phyloP scores from a whole-genome alignment of 169 alveolate species.

The Cryptosporidium parvum region DNA sequence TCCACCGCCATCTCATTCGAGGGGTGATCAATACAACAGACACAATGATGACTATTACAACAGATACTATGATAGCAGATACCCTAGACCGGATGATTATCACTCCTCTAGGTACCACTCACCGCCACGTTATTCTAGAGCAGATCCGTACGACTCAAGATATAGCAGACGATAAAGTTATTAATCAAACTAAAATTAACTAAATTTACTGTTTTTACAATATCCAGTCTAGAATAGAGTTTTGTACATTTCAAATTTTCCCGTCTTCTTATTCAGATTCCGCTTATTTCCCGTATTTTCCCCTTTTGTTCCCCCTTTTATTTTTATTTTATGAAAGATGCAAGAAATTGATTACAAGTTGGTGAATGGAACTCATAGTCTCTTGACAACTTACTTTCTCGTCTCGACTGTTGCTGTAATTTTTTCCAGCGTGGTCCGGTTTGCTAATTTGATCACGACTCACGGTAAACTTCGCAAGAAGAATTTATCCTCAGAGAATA shows the following conservation, averaged over 20 bases:
- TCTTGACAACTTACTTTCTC: slow-evolving; percentile 2
- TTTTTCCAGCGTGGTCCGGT: not conserved
- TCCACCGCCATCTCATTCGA: slow-evolving; percentile 56
- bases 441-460: not conserved
- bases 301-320: slow-evolving; percentile 43
- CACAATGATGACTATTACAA: slow-evolving; percentile 62
- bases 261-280: slow-evolving; percentile 42
- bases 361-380: slow-evolving; percentile 2
- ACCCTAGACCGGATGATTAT: slow-evolving; percentile 59
- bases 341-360: not conserved
- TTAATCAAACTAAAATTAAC: slow-evolving; percentile 11
- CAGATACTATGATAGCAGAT: slow-evolving; percentile 62
- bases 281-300: slow-evolving; percentile 41
- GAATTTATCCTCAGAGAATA: not conserved
- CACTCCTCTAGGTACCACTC: slow-evolving; percentile 67
- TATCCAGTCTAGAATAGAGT: slow-evolving; percentile 21
- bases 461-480: slow-evolving; percentile 31
- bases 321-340: slow-evolving; percentile 13
- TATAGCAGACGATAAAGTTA: slow-evolving; percentile 65
- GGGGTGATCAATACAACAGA: slow-evolving; percentile 70
- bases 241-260: slow-evolving; percentile 35
- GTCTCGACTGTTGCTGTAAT: slow-evolving; percentile 2
- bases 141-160: slow-evolving; percentile 75
- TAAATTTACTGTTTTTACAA: slow-evolving; percentile 25
- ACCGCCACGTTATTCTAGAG: slow-evolving; percentile 72